Evolutionary conservation across 306 rosid species (phyloP), one percentile per base, ranked within the genome.

Genomic region (Pyrus pyrifolia): DNA sequence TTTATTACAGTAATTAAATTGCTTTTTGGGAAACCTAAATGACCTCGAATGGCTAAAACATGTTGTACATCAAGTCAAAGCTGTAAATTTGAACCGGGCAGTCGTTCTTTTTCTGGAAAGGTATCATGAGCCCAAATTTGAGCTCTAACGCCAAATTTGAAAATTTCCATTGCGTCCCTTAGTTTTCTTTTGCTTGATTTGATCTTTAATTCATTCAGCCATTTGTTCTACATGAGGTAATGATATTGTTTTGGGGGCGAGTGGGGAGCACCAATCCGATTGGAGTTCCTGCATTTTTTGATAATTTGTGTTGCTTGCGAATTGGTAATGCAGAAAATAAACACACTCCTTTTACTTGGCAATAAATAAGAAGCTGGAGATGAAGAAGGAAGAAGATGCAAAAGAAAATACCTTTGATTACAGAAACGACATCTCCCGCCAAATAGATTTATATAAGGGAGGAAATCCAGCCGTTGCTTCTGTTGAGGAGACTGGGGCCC

Each of bases 221-320:
- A 35, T 35, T 35, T 35, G 40, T 35, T 35, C 40, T 35, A 35
- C 40, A 6, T 35, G 40, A 6, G 77, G 71, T 40, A 58, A 77
- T 63, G 74, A 90, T 89, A 76, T 51, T 64, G 82, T 80, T 85
- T 69, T 81, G 85, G 30, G 86, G 91, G 77, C 90, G 88, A 73
- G 63, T 89, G 46, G 97, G 62, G 92, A 87, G 82, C 77, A 88
- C 96, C 97, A 88, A 81, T 88, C 93, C 17, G 81, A 51, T 12
- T 87, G 88, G 79, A 86, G 78, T 76, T 86, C 84, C 90, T 82
- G 70, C 97, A 92, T 88, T 44, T 68, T 72, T 45, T 29, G 8
- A 21, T 25, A 23, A 35, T 11, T 44, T 14, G 22, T 57, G 63
- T 42, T 33, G 12, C 6, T 57, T 35, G 29, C 22, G 22, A 21